Conservation (phyloP, 805 yeast genomes). For the Hanseniaspora clermontiae region DNA sequence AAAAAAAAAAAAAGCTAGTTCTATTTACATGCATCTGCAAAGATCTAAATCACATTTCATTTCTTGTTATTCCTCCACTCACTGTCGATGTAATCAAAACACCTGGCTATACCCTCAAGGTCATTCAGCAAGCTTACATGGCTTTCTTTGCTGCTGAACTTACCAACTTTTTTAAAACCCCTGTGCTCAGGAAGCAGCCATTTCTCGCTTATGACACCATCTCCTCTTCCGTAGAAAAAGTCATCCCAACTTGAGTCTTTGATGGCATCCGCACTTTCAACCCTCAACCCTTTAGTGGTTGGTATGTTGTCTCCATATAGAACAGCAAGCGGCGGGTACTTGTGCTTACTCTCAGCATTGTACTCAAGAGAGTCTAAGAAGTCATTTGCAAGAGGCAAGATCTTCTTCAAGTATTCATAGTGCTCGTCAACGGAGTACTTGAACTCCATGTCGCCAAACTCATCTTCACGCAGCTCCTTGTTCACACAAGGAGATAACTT, state of each 20-base stretch:
- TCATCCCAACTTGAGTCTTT: conserved; percentile 60
- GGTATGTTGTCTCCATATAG: conserved; percentile 77
- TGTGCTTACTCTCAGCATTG: conserved; percentile 31
- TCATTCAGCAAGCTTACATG: conserved; percentile 76
- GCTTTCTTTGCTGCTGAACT: conserved; percentile 51
- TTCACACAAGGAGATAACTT: conserved; percentile 57
- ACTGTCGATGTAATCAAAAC: conserved; percentile 47
- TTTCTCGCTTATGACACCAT: conserved; percentile 77
- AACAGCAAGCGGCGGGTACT: conserved; percentile 75
- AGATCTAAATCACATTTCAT: not conserved
- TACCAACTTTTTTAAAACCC: conserved; percentile 64
- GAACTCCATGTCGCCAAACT: conserved; percentile 7
- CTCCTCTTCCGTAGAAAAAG: conserved; percentile 80
- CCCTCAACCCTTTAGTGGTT: conserved; percentile 69
- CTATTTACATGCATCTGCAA: too few species aligned
- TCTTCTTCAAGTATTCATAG: conserved; percentile 47
- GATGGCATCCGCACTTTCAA: conserved; percentile 48
- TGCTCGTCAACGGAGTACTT: conserved; percentile 37
- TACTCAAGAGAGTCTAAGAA: conserved; percentile 47
- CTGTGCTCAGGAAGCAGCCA: conserved; percentile 68
- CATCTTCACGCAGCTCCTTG: conserved; percentile 20
- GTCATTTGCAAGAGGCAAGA: conserved; percentile 46
- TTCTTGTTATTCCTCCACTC: not conserved
- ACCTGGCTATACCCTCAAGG: conserved; percentile 55
- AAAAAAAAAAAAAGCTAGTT: too few species aligned